Conservation (phyloP, 2,329 filamentous ascomycete genomes). For the Penicillium sp. region DNA sequence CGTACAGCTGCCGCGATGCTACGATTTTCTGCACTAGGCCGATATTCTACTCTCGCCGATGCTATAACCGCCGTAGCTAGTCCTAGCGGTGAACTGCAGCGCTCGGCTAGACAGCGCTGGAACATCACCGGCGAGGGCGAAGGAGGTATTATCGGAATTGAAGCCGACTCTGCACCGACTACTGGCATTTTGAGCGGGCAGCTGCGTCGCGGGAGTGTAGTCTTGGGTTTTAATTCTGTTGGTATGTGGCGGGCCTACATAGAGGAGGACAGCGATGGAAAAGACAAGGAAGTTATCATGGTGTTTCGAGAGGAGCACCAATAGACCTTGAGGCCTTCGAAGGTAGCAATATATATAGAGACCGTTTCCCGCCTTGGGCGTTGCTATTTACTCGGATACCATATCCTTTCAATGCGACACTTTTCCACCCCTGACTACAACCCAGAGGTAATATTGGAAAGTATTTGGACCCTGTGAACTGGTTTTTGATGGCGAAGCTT, state of each 20-base stretch:
- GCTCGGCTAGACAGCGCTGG: conserved; percentile 70
- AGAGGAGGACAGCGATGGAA: conserved; percentile 37
- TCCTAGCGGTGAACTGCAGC: conserved; percentile 66
- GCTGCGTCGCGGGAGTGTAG: conserved; percentile 47
- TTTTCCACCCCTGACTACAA: too few species aligned
- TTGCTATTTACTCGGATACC: too few species aligned
- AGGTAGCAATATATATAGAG: too few species aligned
- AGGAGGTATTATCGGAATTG: conserved; percentile 76
- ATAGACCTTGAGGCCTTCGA: background rate
- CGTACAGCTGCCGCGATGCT: conserved; percentile 70
- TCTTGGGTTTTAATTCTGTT: conserved; percentile 78
- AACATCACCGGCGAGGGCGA: conserved; percentile 69
- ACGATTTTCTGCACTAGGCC: conserved; percentile 51
- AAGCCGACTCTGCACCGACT: conserved; percentile 52
- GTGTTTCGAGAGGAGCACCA: conserved; percentile 42
- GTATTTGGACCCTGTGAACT: too few species aligned
- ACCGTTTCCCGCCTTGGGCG: too few species aligned
- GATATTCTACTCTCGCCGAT: conserved; percentile 46
- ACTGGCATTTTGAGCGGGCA: conserved; percentile 35
- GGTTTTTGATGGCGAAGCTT: too few species aligned
- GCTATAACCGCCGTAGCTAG: conserved; percentile 66
- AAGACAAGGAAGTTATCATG: conserved; percentile 40
- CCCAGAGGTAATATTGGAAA: too few species aligned
- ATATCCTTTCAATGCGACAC: too few species aligned
- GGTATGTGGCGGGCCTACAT: conserved; percentile 81